Percentiles rank a stretch among this genome's conserved stretches.
Conservation (phyloP, 2,329 filamentous ascomycete species). For the Tolypocladium inflatum region DNA sequence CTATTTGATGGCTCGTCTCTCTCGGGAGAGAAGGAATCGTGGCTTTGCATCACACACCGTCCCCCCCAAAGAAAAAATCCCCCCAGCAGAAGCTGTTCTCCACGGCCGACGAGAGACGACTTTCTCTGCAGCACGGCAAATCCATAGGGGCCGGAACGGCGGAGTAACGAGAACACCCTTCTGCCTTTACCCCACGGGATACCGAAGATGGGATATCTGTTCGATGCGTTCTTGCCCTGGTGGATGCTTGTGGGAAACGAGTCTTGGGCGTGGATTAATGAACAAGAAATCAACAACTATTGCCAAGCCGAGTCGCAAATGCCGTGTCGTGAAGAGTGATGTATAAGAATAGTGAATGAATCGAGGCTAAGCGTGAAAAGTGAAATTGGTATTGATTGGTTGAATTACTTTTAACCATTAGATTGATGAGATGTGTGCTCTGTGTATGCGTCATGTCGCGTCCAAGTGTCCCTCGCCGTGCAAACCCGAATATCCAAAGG, state of each 20-base stretch:
- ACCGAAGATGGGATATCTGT: background rate
- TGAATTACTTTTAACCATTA: background rate
- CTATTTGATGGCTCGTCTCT: conserved; percentile 6
- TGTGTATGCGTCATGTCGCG: background rate
- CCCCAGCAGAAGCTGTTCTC: background rate
- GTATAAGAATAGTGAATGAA: no score
- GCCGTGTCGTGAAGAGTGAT: background rate
- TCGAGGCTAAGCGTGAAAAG: background rate
- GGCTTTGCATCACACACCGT: background rate
- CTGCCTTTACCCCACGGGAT: background rate
- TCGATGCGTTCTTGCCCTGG: background rate
- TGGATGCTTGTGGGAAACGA: background rate
- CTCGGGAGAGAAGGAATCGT: conserved; percentile 3
- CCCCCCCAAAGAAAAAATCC: background rate
- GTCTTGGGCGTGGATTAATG: conserved; percentile 2
- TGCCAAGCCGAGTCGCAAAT: background rate
- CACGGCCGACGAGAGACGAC: background rate
- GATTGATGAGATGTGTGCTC: background rate
- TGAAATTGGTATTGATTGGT: background rate
- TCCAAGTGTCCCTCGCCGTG: background rate
- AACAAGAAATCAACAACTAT: conserved; percentile 2
- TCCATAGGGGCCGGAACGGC: background rate
- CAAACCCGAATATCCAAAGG: background rate
- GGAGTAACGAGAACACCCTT: background rate
- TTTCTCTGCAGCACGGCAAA: background rate